These are phyloP conservation scores for Trichoderma lentiforme DNA, from an alignment of 2,329 filamentous ascomycete species.

Conservation along the genomic window DNA sequence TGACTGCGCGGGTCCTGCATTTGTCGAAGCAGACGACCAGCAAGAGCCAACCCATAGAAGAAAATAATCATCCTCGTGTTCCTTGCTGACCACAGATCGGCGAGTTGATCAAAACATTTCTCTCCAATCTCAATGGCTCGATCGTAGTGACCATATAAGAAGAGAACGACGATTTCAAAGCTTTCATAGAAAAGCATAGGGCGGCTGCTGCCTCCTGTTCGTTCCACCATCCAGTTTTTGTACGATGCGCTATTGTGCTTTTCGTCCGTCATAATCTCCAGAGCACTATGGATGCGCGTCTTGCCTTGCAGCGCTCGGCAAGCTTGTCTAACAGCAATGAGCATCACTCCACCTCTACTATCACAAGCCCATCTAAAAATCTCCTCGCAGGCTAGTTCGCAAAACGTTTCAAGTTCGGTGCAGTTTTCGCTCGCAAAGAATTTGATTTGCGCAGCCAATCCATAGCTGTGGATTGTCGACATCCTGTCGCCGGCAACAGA, in stretches of 20 bases:
- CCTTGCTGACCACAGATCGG: constrained; percentile 56
- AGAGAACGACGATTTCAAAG: constrained; percentile 60
- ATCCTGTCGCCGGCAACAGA: constrained; percentile 67
- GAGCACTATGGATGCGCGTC: constrained; percentile 51
- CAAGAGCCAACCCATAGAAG: constrained; percentile 58
- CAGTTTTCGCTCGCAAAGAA: constrained; percentile 69
- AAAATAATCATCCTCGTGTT: constrained; percentile 56
- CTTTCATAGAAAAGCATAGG: constrained; percentile 67
- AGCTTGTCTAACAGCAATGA: constrained; percentile 64
- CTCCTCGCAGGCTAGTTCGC: constrained; percentile 69
- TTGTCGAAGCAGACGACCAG: constrained; percentile 49
- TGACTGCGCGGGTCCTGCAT: constrained; percentile 46
- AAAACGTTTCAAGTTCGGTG: constrained; percentile 66
- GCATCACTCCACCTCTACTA: constrained; percentile 65
- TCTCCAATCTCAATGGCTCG: constrained; percentile 56
- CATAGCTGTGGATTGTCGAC: constrained; percentile 68
- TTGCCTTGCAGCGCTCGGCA: constrained; percentile 72
- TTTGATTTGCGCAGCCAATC: constrained; percentile 62
- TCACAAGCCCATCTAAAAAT: constrained; percentile 70
- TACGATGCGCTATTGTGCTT: constrained; percentile 58
- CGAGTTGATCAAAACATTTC: constrained; percentile 44
- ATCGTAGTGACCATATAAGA: constrained; percentile 61
- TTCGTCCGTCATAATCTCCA: constrained; percentile 63
- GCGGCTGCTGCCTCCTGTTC: constrained; percentile 57
- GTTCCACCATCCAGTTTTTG: constrained; percentile 55